phyloP scores from a whole-genome alignment of 2,329 filamentous ascomycete genomes.

The Cytospora paraplurivora region DNA sequence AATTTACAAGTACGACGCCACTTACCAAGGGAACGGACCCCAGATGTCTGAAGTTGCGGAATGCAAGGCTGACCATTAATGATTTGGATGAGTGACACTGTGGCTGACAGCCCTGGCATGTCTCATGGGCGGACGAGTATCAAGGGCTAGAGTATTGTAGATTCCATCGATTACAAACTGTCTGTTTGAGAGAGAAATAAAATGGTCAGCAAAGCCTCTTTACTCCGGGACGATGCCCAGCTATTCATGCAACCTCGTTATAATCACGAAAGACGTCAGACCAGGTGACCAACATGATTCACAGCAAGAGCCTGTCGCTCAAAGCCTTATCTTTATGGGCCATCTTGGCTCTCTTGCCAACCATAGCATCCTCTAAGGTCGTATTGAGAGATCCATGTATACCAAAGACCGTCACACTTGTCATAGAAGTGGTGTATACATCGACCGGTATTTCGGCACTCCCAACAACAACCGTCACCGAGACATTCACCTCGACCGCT shows the following conservation, averaged over 20 bases:
- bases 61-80: not conserved
- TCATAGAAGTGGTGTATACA: not conserved
- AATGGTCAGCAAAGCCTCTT: not conserved
- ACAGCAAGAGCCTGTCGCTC: not conserved
- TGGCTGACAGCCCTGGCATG: not conserved
- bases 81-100: not conserved
- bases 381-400: not conserved
- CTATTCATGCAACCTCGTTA: not conserved
- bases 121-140: not conserved
- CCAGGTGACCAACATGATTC: not conserved
- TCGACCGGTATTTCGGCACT: not conserved
- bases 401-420: not conserved
- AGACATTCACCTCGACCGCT: not conserved
- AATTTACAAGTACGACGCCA: too few relatives aligned
- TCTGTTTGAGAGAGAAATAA: not conserved
- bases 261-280: not conserved
- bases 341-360: not conserved
- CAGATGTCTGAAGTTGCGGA: too few relatives aligned
- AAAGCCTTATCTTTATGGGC: not conserved
- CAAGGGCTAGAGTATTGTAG: not conserved
- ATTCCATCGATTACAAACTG: not conserved
- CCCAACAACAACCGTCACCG: not conserved
- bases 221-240: not conserved
- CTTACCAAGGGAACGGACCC: too few relatives aligned
- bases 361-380: not conserved